phyloP scores from a whole-genome alignment of 2,329 filamentous ascomycete genomes.

The Sporothrix dimorphospora region DNA sequence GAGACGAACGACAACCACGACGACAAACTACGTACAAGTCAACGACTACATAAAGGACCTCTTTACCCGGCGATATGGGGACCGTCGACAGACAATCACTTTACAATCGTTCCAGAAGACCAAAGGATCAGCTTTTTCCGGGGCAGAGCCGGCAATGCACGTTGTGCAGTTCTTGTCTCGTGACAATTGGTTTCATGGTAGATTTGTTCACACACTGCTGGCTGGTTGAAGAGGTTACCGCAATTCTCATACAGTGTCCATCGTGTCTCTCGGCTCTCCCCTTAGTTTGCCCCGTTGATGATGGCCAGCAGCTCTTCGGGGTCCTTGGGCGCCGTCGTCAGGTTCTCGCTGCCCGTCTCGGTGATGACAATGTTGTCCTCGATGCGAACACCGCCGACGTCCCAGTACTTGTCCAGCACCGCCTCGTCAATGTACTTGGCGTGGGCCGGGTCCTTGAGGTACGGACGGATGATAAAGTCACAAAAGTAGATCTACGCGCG shows the following conservation, averaged over 20 bases:
- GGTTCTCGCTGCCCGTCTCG: slow-evolving; percentile 61
- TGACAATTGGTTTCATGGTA: not conserved
- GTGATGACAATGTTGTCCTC: slow-evolving; percentile 69
- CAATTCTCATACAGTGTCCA: not conserved
- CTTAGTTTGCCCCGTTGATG: slow-evolving; percentile 41
- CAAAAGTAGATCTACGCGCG: slow-evolving; percentile 80
- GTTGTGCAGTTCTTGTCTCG: not conserved
- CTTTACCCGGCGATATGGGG: slow-evolving; percentile 21
- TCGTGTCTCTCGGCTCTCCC: not conserved
- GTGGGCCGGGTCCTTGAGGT: slow-evolving; percentile 71
- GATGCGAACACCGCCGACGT: slow-evolving; percentile 73
- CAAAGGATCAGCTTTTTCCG: not conserved
- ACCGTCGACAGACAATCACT: not conserved
- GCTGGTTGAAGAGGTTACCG: too few species aligned
- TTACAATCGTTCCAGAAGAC: not conserved
- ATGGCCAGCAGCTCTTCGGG: slow-evolving; percentile 61
- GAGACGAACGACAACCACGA: not conserved
- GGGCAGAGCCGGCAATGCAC: not conserved
- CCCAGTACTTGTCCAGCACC: slow-evolving; percentile 79
- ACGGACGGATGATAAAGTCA: slow-evolving; percentile 82
- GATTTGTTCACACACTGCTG: too few species aligned
- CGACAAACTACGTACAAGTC: not conserved
- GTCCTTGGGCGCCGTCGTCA: slow-evolving; percentile 67
- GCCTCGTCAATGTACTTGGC: slow-evolving; percentile 74
- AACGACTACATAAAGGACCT: not conserved